phyloP scores from a whole-genome alignment of 768 basidiomycete species.

The Auricularia sp. region DNA sequence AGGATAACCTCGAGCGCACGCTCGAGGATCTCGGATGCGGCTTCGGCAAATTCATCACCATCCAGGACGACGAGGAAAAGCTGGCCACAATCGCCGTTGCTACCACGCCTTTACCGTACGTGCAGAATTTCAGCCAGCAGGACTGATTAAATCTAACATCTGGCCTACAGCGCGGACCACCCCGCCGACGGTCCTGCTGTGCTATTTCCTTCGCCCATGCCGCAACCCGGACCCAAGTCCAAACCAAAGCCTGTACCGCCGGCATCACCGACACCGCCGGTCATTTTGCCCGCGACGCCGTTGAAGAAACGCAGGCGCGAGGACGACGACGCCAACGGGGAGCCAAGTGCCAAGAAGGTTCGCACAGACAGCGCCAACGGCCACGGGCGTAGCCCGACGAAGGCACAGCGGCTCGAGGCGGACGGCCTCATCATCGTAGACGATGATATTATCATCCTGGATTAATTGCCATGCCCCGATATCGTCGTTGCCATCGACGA shows the following conservation, averaged over 20 bases:
- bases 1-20: conserved; percentile 75
- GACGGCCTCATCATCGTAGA: conserved; percentile 68
- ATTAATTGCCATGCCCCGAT: too few species aligned
- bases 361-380: conserved; percentile 23
- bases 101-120: conserved; percentile 62
- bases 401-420: conserved; percentile 55
- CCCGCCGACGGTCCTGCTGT: conserved; percentile 39
- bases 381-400: conserved; percentile 42
- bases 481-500: too few species aligned
- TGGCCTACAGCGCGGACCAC: conserved; percentile 41
- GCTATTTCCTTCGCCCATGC: conserved; percentile 57
- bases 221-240: conserved; percentile 35
- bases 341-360: conserved; percentile 47
- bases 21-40: conserved; percentile 72
- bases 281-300: conserved; percentile 41
- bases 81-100: conserved; percentile 62
- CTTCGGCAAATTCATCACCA: conserved; percentile 76
- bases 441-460: not conserved
- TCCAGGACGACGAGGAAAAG: conserved; percentile 81
- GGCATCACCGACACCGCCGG: conserved; percentile 33
- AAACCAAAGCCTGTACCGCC: conserved; percentile 27
- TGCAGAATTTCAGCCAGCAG: conserved; percentile 11
- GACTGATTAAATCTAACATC: not conserved
- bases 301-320: conserved; percentile 27
- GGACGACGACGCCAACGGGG: conserved; percentile 44